Evolutionary conservation across 2,329 filamentous ascomycete species (phyloP), one percentile per base, ranked within the genome.

Genomic region (Botrytis deweyae): DNA sequence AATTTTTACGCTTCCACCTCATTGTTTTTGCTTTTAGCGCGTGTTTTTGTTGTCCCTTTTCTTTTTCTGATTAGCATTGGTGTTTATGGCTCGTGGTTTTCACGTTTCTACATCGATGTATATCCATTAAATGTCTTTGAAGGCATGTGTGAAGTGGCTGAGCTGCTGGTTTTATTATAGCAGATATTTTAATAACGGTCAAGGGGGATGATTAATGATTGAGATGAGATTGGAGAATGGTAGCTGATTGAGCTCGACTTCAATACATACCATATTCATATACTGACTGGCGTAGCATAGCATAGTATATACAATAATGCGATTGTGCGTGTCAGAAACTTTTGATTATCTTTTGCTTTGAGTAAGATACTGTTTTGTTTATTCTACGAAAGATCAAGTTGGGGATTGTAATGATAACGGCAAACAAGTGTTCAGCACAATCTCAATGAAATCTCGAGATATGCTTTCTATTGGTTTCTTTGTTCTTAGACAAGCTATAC

Each of bases 61-160:
- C 68, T 70, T 77, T 77, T 78, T 77, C 70, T 75, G 78, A 75
- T 77, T 78, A 80, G 80, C 80, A 80, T 80, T 74, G 80, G 80
- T 81, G 80, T 80, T 69, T 80, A 72, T 78, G 79, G 77, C 75
- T 79, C 49, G 66, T 69, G 74, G 71, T 74, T 76, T 77, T 75
- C 70, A 76, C 73, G 75, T 74, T 76, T 78, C 58, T 75, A 73
- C 74, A 74, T 72, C 74, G 64, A 75, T 71, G 52, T 46, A 52
- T 74, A 58, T 74, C 72, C 29, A 65, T n/a, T 16, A 5, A n/a
- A 38, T 59, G 46, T 59, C 18, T 33, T 55, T 59, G 38, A 62
- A 22, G 61, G 44, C 40, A 55, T 52, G 16, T 16, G 20, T 20
- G 68, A 65, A 36, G 58, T 66, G 61, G 68, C 55, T 40, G 68